phyloP scores from a whole-genome alignment of 306 rosid species.

The Lupinus albus region DNA sequence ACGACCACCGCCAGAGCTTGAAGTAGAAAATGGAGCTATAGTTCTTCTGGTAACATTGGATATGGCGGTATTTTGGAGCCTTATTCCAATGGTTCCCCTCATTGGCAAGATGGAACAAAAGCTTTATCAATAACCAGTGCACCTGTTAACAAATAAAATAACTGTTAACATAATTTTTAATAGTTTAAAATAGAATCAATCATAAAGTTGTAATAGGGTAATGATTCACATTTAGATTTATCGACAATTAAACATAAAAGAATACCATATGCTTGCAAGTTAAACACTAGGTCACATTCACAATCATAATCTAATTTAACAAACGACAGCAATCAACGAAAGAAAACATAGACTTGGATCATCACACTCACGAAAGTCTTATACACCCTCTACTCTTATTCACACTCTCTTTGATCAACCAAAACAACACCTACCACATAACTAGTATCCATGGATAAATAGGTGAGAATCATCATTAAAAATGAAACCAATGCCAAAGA shows the following conservation, averaged over 20 bases:
- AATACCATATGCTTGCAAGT: background rate
- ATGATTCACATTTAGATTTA: background rate
- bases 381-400: no score
- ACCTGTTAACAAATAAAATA: background rate
- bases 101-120: slow-evolving; percentile 42
- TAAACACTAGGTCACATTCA: background rate
- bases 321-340: no score
- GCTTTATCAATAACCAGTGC: background rate
- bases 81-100: slow-evolving; percentile 69
- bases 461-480: background rate
- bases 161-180: background rate
- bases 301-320: no score
- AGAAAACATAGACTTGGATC: no score
- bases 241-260: background rate
- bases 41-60: slow-evolving; percentile 54
- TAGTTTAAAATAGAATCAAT: background rate
- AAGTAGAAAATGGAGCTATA: slow-evolving; percentile 66
- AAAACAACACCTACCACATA: background rate
- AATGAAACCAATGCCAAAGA: background rate
- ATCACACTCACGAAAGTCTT: no score
- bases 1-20: slow-evolving; percentile 52
- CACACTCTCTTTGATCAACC: background rate
- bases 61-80: slow-evolving; percentile 44
- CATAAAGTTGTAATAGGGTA: background rate
- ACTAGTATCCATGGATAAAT: background rate